Conservation (phyloP, 1,284 basidiomycete species). For the Ceratobasidium sp. region DNA sequence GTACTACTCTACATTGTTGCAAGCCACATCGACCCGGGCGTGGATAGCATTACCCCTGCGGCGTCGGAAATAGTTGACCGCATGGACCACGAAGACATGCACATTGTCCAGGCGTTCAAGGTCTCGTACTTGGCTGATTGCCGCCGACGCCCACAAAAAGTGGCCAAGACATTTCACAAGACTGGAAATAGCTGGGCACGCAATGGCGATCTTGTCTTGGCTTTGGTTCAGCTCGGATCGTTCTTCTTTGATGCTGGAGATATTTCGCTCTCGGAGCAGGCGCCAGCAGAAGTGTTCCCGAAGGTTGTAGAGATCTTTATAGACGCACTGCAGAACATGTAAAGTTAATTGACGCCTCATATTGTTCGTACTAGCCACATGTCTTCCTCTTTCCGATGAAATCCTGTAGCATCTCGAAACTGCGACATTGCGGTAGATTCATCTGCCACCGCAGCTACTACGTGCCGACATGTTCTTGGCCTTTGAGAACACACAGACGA, state of each 20-base stretch:
- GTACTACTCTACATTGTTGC: not conserved
- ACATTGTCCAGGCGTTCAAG: not conserved
- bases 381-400: too few relatives aligned
- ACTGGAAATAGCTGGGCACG: not conserved
- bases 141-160: not conserved
- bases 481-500: too few relatives aligned
- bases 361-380: not conserved
- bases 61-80: not conserved
- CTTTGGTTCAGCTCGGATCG: constrained; percentile 2
- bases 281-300: constrained; percentile 12
- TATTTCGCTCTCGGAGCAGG: not conserved
- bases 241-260: not conserved
- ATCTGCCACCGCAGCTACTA: too few relatives aligned
- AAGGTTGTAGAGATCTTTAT: constrained; percentile 3
- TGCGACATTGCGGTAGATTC: too few relatives aligned
- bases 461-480: too few relatives aligned
- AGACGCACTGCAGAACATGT: not conserved
- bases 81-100: not conserved
- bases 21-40: not conserved
- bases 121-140: not conserved
- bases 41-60: not conserved
- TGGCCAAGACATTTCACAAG: not conserved
- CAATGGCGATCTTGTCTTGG: not conserved
- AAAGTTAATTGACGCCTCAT: not conserved
- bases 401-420: too few relatives aligned